phyloP scores from a whole-genome alignment of 2,329 filamentous ascomycete species.

The Cyphellophora attinorum region DNA sequence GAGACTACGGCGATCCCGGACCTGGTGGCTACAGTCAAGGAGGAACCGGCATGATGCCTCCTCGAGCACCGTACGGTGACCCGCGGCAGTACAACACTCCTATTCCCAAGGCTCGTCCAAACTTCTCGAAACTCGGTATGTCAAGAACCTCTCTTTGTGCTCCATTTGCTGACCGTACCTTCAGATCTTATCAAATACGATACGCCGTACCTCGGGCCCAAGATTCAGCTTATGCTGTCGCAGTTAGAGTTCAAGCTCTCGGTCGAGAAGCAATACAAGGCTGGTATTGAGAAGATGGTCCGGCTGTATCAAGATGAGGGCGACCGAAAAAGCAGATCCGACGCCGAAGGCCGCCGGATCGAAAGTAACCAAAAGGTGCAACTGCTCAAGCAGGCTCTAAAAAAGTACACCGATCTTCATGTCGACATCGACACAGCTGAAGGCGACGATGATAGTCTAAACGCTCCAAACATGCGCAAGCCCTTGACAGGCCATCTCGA shows the following conservation, averaged over 20 bases:
- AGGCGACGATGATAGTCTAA: slow-evolving; percentile 90
- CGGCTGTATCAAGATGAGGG: slow-evolving; percentile 95
- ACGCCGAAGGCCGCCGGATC: slow-evolving; percentile 78
- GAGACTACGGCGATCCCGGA: slow-evolving; percentile 52
- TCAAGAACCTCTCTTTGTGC: slow-evolving; percentile 6
- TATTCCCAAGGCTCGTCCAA: slow-evolving; percentile 67
- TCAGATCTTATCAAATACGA: slow-evolving; percentile 97
- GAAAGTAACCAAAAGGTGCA: slow-evolving; percentile 99
- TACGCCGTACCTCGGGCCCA: slow-evolving; percentile 85
- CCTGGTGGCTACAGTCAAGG: slow-evolving; percentile 47
- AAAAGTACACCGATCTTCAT: slow-evolving; percentile 93
- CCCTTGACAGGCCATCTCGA: slow-evolving; percentile 86
- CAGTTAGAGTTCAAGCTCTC: slow-evolving; percentile 98
- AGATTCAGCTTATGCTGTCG: slow-evolving; percentile 97
- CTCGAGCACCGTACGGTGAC: slow-evolving; percentile 68
- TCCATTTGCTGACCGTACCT: slow-evolving; percentile 6
- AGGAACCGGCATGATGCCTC: slow-evolving; percentile 67
- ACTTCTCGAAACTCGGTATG: slow-evolving; percentile 93
- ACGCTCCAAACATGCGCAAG: slow-evolving; percentile 87
- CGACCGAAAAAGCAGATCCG: slow-evolving; percentile 87
- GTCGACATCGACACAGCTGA: slow-evolving; percentile 80
- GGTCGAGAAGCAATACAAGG: slow-evolving; percentile 97
- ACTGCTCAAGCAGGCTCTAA: slow-evolving; percentile 86
- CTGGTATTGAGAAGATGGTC: slow-evolving; percentile 98
- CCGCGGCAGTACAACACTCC: slow-evolving; percentile 54